phyloP scores from a whole-genome alignment of 2,329 filamentous ascomycete species.

The Phyllosticta citribraziliensis region DNA sequence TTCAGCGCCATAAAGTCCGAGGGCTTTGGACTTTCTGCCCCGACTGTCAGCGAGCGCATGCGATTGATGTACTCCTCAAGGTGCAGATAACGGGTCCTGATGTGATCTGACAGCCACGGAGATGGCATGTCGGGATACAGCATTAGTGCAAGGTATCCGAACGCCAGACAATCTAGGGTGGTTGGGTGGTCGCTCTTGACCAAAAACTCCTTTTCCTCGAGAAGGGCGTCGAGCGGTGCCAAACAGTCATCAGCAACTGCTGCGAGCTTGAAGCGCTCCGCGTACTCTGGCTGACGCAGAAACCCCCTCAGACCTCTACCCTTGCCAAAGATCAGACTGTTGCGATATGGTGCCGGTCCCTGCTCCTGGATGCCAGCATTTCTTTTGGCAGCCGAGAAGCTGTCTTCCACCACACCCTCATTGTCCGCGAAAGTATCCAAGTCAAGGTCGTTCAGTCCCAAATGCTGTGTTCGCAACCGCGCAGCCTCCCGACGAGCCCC shows the following conservation, averaged over 20 bases:
- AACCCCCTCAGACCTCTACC: conserved; percentile 51
- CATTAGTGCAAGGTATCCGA: conserved; percentile 72
- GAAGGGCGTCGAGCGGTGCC: conserved; percentile 56
- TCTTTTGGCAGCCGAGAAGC: conserved; percentile 27
- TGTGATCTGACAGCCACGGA: conserved; percentile 50
- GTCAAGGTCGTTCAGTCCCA: conserved; percentile 38
- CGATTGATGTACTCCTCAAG: conserved; percentile 27
- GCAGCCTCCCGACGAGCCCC: conserved; percentile 62
- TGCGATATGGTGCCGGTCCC: conserved; percentile 26
- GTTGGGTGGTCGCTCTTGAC: conserved; percentile 44
- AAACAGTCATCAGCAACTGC: conserved; percentile 62
- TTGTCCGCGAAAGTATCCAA: conserved; percentile 30
- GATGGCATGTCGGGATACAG: conserved; percentile 51
- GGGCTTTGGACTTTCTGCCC: not conserved
- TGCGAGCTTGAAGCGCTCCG: conserved; percentile 66
- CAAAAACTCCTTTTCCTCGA: conserved; percentile 47
- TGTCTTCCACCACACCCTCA: not conserved
- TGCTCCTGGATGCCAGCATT: conserved; percentile 27
- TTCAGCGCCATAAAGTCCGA: conserved; percentile 7
- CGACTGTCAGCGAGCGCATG: conserved; percentile 13
- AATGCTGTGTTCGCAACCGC: conserved; percentile 50
- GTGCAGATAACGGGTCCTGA: conserved; percentile 39
- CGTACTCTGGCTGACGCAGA: conserved; percentile 58
- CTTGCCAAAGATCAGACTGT: conserved; percentile 38
- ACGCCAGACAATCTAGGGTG: conserved; percentile 67